These are phyloP conservation scores for Aspergillus eucalypticola DNA, from an alignment of 2,329 filamentous ascomycete genomes.

Conservation along the genomic window DNA sequence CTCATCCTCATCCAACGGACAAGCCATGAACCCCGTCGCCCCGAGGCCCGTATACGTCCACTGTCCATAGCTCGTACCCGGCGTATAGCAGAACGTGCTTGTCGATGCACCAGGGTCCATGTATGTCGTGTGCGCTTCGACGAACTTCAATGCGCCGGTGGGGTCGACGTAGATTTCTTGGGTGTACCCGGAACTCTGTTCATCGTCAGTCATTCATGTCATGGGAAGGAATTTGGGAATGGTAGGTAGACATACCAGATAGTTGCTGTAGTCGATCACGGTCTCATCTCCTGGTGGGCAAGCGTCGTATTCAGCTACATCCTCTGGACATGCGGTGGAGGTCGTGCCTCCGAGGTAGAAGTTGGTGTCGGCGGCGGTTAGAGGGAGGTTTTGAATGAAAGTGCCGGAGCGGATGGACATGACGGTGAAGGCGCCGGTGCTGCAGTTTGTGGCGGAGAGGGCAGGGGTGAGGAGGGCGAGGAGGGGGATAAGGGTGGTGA, in stretches of 20 bases:
- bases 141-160: neutral
- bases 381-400: neutral
- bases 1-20: neutral
- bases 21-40: neutral
- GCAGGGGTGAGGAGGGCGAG: neutral
- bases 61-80: neutral
- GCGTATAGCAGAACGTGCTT: neutral
- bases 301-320: neutral
- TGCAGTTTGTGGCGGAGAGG: neutral
- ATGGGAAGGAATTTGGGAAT: too few relatives aligned
- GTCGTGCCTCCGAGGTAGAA: neutral
- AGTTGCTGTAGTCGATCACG: neutral
- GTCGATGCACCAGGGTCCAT: neutral
- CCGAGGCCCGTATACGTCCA: neutral
- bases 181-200: neutral
- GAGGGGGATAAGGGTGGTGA: neutral
- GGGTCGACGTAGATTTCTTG: constrained; percentile 1
- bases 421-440: neutral
- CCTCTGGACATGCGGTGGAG: neutral
- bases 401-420: neutral
- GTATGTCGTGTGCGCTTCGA: neutral
- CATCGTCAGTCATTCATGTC: neutral
- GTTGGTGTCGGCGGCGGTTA: neutral
- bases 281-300: neutral
- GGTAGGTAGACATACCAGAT: neutral